Conservation (phyloP, 805 yeast genomes). For the Brettanomyces anomalus region DNA sequence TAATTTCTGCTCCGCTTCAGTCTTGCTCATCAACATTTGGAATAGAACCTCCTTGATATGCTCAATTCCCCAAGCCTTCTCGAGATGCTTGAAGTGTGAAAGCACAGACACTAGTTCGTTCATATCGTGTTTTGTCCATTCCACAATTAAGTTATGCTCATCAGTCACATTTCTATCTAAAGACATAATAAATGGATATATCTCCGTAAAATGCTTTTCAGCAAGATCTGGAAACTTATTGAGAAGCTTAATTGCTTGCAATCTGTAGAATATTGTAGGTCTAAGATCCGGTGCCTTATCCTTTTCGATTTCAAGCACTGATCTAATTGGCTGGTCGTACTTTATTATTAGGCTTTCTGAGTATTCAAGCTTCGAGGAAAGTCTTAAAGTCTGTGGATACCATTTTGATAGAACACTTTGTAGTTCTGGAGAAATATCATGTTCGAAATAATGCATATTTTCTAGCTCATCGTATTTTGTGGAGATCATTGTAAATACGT, state of each 20-base stretch:
- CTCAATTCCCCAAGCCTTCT: conserved; percentile 40
- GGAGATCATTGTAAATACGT: conserved; percentile 30
- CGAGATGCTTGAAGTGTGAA: conserved; percentile 55
- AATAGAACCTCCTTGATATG: conserved; percentile 47
- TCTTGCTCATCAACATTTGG: conserved; percentile 51
- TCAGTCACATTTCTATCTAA: conserved; percentile 25
- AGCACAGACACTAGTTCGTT: conserved; percentile 53
- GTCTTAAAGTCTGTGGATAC: conserved; percentile 37
- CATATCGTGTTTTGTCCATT: conserved; percentile 36
- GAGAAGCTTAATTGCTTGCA: conserved; percentile 51
- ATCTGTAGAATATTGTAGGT: conserved; percentile 40
- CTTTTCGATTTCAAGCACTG: conserved; percentile 31
- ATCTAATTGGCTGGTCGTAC: conserved; percentile 26
- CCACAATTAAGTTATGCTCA: conserved; percentile 15
- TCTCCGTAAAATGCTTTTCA: conserved; percentile 47
- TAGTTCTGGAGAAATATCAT: conserved; percentile 7
- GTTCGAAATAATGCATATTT: conserved; percentile 12
- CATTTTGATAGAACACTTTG: conserved; percentile 17
- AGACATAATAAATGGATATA: conserved; percentile 44
- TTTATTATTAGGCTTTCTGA: conserved; percentile 20
- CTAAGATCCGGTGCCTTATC: conserved; percentile 27
- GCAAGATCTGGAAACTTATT: conserved; percentile 54
- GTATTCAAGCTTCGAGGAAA: conserved; percentile 31
- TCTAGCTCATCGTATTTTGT: conserved; percentile 11
- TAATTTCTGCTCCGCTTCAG: conserved; percentile 53